Evolutionary conservation across 805 yeast genomes (phyloP).

Genomic region (Hanseniaspora singularis): DNA sequence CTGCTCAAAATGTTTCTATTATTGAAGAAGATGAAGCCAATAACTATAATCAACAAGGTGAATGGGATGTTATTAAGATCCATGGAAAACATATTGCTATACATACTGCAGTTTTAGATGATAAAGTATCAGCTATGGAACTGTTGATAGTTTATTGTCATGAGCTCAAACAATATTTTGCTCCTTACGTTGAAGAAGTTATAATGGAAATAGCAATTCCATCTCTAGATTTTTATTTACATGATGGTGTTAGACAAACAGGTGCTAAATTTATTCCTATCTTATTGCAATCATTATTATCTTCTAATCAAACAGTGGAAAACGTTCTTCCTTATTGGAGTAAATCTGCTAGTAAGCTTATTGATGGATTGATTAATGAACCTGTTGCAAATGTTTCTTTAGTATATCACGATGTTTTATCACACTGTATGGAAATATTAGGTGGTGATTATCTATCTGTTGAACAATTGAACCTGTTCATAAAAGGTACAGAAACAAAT

Average conservation of each 20-base stretch:
- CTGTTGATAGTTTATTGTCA: conserved; percentile 73
- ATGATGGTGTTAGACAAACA: conserved; percentile 88
- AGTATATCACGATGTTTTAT: conserved; percentile 61
- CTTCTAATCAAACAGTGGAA: conserved; percentile 41
- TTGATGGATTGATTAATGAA: conserved; percentile 57
- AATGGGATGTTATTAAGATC: conserved; percentile 87
- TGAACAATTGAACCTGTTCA: conserved; percentile 44
- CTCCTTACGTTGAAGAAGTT: conserved; percentile 69
- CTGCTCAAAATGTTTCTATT: conserved; percentile 76
- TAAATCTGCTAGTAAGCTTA: conserved; percentile 52
- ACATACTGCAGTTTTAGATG: conserved; percentile 88
- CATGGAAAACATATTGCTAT: conserved; percentile 90
- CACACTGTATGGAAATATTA: conserved; percentile 51
- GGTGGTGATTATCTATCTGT: conserved; percentile 51
- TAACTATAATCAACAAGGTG: conserved; percentile 70
- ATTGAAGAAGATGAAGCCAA: conserved; percentile 84
- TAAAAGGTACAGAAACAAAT: conserved; percentile 47
- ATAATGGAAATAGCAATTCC: conserved; percentile 73
- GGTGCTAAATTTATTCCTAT: conserved; percentile 78
- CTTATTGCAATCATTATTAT: conserved; percentile 49
- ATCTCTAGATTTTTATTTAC: conserved; percentile 78
- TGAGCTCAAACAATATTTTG: conserved; percentile 69
- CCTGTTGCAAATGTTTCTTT: conserved; percentile 75
- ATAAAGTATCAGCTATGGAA: conserved; percentile 86
- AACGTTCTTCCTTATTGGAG: conserved; percentile 63